These are phyloP conservation scores for Klebsormidium nitens DNA, from an alignment of 139 green algal genomes.

Conservation along the genomic window DNA sequence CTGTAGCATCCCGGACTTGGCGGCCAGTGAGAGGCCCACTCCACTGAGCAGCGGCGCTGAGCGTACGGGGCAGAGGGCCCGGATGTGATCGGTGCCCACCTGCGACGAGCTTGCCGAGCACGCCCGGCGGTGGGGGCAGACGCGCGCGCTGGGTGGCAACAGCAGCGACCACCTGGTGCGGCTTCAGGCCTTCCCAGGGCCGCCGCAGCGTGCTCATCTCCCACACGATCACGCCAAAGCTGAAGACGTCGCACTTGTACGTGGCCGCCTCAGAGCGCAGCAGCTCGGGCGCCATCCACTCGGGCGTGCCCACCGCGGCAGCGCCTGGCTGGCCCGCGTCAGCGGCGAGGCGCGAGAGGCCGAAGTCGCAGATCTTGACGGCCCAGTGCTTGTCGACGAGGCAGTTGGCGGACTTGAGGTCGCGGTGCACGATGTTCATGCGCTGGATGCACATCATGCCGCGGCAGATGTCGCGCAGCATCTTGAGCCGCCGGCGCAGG, in stretches of 20 bases:
- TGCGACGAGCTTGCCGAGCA: slow-evolving; percentile 7
- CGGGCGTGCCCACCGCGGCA: slow-evolving; percentile 21
- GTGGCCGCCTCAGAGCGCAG: slow-evolving; percentile 26
- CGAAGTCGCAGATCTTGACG: slow-evolving; percentile 42
- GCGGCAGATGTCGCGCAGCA: slow-evolving; percentile 36
- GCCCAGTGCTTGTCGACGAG: slow-evolving; percentile 40
- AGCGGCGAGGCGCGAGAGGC: slow-evolving; percentile 25
- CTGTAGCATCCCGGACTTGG: too few species aligned
- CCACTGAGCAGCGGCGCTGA: not conserved
- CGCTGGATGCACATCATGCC: slow-evolving; percentile 42
- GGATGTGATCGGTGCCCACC: not conserved
- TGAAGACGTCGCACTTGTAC: slow-evolving; percentile 37
- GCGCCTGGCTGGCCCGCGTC: not conserved
- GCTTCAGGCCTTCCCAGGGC: slow-evolving; percentile 46
- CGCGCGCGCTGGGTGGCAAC: not conserved
- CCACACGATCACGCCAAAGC: slow-evolving; percentile 39
- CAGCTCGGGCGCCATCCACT: slow-evolving; percentile 42
- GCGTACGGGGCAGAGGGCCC: not conserved
- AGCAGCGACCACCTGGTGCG: slow-evolving; percentile 17
- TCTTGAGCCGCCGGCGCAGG: slow-evolving; percentile 25
- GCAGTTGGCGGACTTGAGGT: slow-evolving; percentile 42
- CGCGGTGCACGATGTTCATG: slow-evolving; percentile 39
- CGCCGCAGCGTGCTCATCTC: slow-evolving; percentile 81
- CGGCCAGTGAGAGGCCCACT: too few species aligned
- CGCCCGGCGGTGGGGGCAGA: not conserved